phyloP scores from a whole-genome alignment of 495 filamentous ascomycete genomes.

The Penicillium parvum region DNA sequence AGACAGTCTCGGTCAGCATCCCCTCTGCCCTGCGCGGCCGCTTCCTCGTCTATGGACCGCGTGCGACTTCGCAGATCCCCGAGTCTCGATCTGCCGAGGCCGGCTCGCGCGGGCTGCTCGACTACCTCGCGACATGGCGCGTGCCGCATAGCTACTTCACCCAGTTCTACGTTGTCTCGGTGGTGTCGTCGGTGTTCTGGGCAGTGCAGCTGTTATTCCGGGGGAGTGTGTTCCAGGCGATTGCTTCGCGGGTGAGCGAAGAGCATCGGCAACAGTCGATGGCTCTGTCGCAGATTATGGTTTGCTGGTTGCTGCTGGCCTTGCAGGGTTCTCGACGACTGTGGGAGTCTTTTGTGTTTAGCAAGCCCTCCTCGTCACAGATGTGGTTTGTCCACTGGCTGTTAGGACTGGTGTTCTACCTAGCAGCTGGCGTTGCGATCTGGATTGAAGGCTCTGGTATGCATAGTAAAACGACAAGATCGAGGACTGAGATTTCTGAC shows the following conservation, averaged over 20 bases:
- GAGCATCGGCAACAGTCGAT: constrained; percentile 46
- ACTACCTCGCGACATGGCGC: constrained; percentile 47
- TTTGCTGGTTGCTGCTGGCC: constrained; percentile 67
- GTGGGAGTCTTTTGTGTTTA: constrained; percentile 61
- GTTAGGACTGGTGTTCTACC: constrained; percentile 74
- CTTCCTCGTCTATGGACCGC: constrained; percentile 57
- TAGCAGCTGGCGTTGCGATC: constrained; percentile 62
- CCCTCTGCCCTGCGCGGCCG: constrained; percentile 48
- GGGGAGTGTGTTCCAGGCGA: constrained; percentile 46
- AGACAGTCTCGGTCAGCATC: constrained; percentile 53
- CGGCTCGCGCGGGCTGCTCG: constrained; percentile 32
- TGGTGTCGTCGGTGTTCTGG: constrained; percentile 75
- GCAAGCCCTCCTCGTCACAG: constrained; percentile 60
- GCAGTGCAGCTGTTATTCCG: constrained; percentile 55
- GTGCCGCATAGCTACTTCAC: constrained; percentile 87
- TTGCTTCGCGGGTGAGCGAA: constrained; percentile 33
- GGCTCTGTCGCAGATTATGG: constrained; percentile 58
- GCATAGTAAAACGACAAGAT: too few species aligned
- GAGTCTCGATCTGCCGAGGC: constrained; percentile 10
- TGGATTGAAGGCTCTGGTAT: constrained; percentile 85
- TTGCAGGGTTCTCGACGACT: constrained; percentile 71
- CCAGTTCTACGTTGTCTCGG: constrained; percentile 76
- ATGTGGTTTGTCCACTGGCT: constrained; percentile 87
- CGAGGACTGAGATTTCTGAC: too few species aligned
- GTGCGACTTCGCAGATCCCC: constrained; percentile 34